Evolutionary conservation across 495 filamentous ascomycete genomes (phyloP), one percentile per base, ranked within the genome.

Genomic region (Articulospora tetracladia): DNA sequence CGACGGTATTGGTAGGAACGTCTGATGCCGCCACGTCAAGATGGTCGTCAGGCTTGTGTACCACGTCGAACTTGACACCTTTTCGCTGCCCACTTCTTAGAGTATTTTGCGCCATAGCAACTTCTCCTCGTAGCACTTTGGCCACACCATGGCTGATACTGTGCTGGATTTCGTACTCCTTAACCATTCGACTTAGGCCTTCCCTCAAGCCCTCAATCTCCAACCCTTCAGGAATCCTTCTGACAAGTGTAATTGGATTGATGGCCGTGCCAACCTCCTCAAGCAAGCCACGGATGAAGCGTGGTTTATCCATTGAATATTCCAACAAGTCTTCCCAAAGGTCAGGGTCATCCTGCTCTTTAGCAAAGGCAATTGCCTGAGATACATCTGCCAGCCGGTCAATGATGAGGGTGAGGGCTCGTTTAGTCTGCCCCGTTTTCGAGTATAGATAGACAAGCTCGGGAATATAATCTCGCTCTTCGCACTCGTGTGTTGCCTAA

Each of bases 271-370:
- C 94, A 4, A 95, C 93, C 72, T 97, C 91, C 62, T 97, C 91
- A 1, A 98, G 83, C 8, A 98, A 76, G 1, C 90, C 95, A 19
- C 91, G 86, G 58, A 98, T 97, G 75, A 98, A 98, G 15, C 82
- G 82, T 0, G 94, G 94, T 64, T 96, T 96, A 72, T 96, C 91
- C 95, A 98, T 98, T 23, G 85, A 88, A 75, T 97, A 97, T 59
- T 92, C 83, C 22, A 98, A 84, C 11, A 98, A 80, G 66, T 98
- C 94, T 62, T 96, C 87, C 94, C 94, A 98, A 0, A 98, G 80
- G 64, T 93, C 90, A 0, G 85, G 83, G 60, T 98, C 93, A 59
- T 92, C 83, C 69, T 97, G 92, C 49, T 91, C 86, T 72, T 97
- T 96, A 51, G 92, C 92, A 62, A 98, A 98, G 8, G 87, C 81